Percentiles rank a stretch among this genome's conserved stretches.
Evolutionary conservation across 2,329 filamentous ascomycete genomes (phyloP).

Genomic region (Juglanconis juglandina): DNA sequence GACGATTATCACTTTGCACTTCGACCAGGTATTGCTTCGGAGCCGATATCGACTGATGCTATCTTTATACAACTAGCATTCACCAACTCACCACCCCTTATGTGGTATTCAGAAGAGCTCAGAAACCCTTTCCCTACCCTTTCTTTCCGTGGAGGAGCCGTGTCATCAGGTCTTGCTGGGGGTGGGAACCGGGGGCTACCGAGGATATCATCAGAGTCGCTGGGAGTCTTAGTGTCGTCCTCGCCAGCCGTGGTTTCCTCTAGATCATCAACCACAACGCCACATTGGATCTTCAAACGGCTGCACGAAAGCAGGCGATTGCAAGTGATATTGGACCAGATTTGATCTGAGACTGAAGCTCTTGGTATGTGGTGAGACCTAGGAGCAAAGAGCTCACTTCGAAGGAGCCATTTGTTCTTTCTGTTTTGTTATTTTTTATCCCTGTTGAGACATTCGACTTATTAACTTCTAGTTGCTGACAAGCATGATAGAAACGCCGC

Average conservation of each 20-base stretch:
- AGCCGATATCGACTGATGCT: neutral
- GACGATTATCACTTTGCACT: neutral
- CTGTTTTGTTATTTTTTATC: too few relatives aligned
- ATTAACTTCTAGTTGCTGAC: neutral
- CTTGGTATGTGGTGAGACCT: too few relatives aligned
- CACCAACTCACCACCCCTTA: conserved; percentile 14
- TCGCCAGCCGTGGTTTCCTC: neutral
- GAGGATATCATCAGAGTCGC: neutral
- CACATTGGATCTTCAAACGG: neutral
- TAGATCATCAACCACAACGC: neutral
- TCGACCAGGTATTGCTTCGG: neutral
- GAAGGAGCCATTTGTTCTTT: too few relatives aligned
- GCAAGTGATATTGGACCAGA: too few relatives aligned
- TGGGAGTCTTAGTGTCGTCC: neutral
- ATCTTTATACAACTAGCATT: neutral
- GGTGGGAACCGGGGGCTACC: conserved; percentile 2
- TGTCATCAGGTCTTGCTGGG: neutral
- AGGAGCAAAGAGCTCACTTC: too few relatives aligned
- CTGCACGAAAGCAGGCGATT: too few relatives aligned
- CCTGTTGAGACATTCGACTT: too few relatives aligned
- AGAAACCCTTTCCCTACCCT: conserved; percentile 4
- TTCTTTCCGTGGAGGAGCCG: conserved; percentile 7
- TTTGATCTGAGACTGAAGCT: too few relatives aligned
- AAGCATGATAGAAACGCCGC: neutral
- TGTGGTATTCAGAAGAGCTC: conserved; percentile 7